These are phyloP conservation scores for Phalaenopsis aphrodite DNA, from an alignment of 106 monocot species.

Conservation along the genomic window DNA sequence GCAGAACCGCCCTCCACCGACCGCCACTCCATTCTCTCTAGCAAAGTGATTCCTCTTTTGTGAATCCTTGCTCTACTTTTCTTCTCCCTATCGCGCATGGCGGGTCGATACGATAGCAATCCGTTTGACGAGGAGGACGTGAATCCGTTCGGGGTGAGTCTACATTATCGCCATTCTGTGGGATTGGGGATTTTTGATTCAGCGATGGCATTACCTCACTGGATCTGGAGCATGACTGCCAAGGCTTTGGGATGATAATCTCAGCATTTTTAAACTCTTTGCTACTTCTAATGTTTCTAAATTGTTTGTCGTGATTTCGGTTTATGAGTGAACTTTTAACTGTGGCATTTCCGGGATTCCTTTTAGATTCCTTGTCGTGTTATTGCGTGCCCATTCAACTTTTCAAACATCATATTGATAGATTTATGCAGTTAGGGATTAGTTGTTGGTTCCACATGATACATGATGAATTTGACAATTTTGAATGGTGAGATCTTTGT, in stretches of 20 bases:
- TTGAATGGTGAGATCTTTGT: slow-evolving; percentile 1
- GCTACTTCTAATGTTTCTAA: not conserved
- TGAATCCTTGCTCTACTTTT: not conserved
- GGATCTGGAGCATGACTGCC: not conserved
- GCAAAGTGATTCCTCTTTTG: not conserved
- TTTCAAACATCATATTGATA: not conserved
- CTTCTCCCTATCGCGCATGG: slow-evolving; percentile 26
- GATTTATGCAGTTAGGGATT: not conserved
- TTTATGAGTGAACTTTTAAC: not conserved
- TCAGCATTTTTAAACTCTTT: not conserved
- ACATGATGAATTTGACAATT: not conserved
- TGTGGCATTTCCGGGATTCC: not conserved
- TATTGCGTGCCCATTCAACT: not conserved
- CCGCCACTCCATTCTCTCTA: no score
- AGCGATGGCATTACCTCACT: not conserved
- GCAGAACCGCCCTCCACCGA: no score
- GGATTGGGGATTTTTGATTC: not conserved
- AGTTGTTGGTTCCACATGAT: not conserved
- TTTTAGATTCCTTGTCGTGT: not conserved
- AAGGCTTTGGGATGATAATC: not conserved
- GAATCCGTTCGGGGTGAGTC: slow-evolving; percentile 22
- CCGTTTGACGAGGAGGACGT: slow-evolving; percentile 72
- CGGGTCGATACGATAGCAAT: slow-evolving; percentile 53
- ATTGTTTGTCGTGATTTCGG: not conserved
- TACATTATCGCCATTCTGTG: not conserved